These are phyloP conservation scores for Penstemon barbatus DNA, from an alignment of 257 asterid species.

Conservation along the genomic window DNA sequence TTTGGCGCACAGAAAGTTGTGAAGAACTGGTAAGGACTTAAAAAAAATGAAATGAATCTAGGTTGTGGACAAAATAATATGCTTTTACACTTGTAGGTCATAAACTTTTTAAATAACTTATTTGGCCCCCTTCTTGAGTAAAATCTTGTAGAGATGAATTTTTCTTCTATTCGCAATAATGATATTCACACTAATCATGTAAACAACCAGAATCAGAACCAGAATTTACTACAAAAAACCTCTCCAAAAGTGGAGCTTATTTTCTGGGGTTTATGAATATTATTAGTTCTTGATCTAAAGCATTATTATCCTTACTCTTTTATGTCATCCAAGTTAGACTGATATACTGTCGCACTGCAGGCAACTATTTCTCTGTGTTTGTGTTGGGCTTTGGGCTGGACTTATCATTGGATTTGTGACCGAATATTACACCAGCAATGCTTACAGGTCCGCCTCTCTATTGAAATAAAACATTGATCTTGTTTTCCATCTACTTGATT, in stretches of 20 bases:
- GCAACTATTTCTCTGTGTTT: slow-evolving; percentile 82
- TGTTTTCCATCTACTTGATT: background rate
- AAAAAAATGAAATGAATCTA: background rate
- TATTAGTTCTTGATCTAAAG: background rate
- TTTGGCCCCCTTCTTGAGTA: background rate
- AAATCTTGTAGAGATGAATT: background rate
- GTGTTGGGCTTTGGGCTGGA: slow-evolving; percentile 97
- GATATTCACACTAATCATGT: no score
- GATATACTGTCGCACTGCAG: slow-evolving; percentile 39
- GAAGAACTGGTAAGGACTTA: slow-evolving; percentile 51
- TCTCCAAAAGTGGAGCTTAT: no score
- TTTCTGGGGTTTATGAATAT: background rate
- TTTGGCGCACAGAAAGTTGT: slow-evolving; percentile 79
- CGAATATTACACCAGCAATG: slow-evolving; percentile 89
- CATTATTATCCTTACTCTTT: slow-evolving; percentile 9
- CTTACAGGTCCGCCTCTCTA: slow-evolving; percentile 60
- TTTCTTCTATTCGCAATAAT: background rate
- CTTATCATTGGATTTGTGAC: slow-evolving; percentile 90
- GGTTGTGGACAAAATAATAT: background rate
- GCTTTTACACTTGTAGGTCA: background rate
- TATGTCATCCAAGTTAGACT: slow-evolving; percentile 9
- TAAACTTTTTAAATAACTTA: background rate
- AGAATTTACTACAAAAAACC: background rate
- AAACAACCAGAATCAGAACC: background rate
- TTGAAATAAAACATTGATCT: background rate